Evolutionary conservation across 2,329 filamentous ascomycete species (phyloP), one percentile per base, ranked within the genome.

Genomic region (Phyllosticta citriasiana): DNA sequence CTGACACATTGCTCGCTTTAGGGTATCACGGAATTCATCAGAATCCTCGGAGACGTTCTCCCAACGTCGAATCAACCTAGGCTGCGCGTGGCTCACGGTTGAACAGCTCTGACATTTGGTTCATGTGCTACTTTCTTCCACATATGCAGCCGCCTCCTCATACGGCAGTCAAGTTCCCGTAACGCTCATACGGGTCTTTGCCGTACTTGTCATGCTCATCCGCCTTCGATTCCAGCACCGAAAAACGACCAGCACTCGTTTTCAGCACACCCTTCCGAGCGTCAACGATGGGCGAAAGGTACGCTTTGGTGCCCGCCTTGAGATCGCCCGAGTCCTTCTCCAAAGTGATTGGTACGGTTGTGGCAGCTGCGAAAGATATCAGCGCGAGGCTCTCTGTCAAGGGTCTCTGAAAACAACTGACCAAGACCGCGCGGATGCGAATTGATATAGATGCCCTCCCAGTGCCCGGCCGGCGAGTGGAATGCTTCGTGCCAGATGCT

Each of bases 401-500:
- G 6, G n/a, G 10, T 8, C 9, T 9, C 26, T 10, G 1, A 30
- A 25, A 26, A 9, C 22, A 22, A 27, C 59, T 27, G n/a, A 62
- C 60, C 56, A 30, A 59, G 61, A 33, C 61, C 57, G 53, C 61
- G 57, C 16, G 54, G 59, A 19, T 59, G 40, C 54, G 59, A 63
- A 26, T 61, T 60, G 30, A 57, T 54, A 50, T 61, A 61, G 50
- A 63, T 61, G 4, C 61, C 57, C 75, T 85, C 82, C 70, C 80
- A 82, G 8, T 71, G 70, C 3, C 75, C 73, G 2, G 71, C 69
- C 0, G 75, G 75, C 4, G 78, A 76, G 26, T 74, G 70, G 64
- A 80, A 84, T 0, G 78, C 76, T 74, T 85, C 82, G 66, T 85
- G 82, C 63, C 74, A 84, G 64, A 84, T 79, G 4, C 76, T 76